These are phyloP conservation scores for Leavenworthia alabamica DNA, from an alignment of 345 rosid genomes.

Conservation along the genomic window DNA sequence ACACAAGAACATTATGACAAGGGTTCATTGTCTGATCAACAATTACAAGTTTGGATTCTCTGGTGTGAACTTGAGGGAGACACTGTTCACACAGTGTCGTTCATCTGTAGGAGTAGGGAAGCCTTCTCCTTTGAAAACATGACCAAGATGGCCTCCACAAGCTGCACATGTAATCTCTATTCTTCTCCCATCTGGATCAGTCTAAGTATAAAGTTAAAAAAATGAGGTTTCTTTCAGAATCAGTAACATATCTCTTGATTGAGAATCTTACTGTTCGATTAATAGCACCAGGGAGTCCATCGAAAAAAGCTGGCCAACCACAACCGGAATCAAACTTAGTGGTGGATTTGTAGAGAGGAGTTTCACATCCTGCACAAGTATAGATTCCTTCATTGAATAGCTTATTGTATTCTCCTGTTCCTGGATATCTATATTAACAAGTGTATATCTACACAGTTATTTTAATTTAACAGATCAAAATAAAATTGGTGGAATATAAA, in stretches of 20 bases:
- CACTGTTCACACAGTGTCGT: slow-evolving; percentile 81
- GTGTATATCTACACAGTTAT: too few species aligned
- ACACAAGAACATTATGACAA: too few species aligned
- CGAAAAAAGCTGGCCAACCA: slow-evolving; percentile 86
- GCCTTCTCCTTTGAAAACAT: slow-evolving; percentile 82
- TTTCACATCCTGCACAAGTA: slow-evolving; percentile 68
- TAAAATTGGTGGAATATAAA: too few species aligned
- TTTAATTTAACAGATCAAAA: too few species aligned
- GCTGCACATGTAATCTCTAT: slow-evolving; percentile 70
- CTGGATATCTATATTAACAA: slow-evolving; percentile 58
- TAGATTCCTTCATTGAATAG: slow-evolving; percentile 57
- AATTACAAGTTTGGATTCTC: too few species aligned
- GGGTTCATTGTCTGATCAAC: too few species aligned
- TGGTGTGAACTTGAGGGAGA: slow-evolving; percentile 74
- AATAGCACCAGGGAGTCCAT: slow-evolving; percentile 80
- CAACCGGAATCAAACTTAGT: slow-evolving; percentile 75
- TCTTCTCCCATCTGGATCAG: slow-evolving; percentile 80
- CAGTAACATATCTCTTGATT: too few species aligned
- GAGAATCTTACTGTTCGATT: slow-evolving; percentile 49
- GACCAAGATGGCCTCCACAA: slow-evolving; percentile 87
- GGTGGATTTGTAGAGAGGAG: slow-evolving; percentile 68
- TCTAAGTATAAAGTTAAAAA: too few species aligned
- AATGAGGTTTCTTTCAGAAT: too few species aligned
- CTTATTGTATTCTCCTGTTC: slow-evolving; percentile 66
- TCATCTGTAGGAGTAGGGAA: slow-evolving; percentile 63